These are phyloP conservation scores for Elaeis oleifera DNA, from an alignment of 202 grass and related monocot species.

Conservation along the genomic window DNA sequence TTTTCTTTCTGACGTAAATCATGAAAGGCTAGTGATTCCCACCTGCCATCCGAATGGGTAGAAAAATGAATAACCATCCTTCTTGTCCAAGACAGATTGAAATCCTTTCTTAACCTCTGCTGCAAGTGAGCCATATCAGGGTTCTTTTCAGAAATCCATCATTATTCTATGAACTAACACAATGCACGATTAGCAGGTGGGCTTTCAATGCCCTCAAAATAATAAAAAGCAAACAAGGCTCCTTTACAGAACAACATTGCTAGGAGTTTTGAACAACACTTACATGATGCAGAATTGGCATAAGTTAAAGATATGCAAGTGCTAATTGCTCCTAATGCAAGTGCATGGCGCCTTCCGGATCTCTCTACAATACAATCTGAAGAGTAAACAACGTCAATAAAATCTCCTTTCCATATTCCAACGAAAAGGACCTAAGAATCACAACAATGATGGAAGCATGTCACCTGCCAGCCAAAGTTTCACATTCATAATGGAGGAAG, in stretches of 20 bases:
- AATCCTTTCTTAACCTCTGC: slow-evolving; percentile 92
- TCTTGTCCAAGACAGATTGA: slow-evolving; percentile 51
- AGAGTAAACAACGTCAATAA: background rate
- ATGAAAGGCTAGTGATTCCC: slow-evolving; percentile 14
- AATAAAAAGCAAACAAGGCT: background rate
- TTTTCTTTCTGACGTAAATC: background rate
- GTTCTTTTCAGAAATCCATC: slow-evolving; percentile 55
- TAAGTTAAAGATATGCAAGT: slow-evolving; percentile 34
- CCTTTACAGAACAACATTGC: background rate
- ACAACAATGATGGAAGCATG: too few species aligned
- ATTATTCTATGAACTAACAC: slow-evolving; percentile 20
- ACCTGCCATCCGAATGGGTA: slow-evolving; percentile 98
- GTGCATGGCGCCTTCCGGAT: slow-evolving; percentile 43
- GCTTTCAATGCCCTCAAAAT: background rate
- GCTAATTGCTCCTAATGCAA: slow-evolving; percentile 38
- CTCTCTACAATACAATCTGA: slow-evolving; percentile 15
- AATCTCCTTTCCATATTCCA: background rate
- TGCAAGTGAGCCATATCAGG: slow-evolving; percentile 80
- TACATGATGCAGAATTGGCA: slow-evolving; percentile 51
- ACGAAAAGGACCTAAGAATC: background rate
- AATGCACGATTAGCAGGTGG: slow-evolving; percentile 18
- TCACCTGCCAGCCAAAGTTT: too few species aligned
- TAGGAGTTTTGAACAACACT: slow-evolving; percentile 23
- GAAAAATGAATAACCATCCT: slow-evolving; percentile 64
- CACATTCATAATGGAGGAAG: too few species aligned